Evolutionary conservation across 768 basidiomycete species (phyloP), one percentile per base, ranked within the genome.

Genomic region (Boletellus ananiceps): DNA sequence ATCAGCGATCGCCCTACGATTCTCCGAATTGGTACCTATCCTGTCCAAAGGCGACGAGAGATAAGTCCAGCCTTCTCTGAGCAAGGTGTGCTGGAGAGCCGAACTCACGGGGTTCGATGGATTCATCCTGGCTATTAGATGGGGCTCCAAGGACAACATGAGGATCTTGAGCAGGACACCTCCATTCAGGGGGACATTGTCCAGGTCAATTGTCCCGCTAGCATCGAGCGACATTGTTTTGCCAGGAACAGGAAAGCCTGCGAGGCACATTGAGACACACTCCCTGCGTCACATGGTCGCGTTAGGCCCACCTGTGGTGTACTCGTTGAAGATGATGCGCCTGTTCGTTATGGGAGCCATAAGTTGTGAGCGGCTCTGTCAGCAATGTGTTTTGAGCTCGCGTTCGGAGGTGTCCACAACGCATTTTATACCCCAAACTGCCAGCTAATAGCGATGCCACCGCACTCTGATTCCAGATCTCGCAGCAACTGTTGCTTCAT

Each of bases 101-200:
- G 29, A 29, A 32, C 27, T 29, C 3, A 37, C 47, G 40, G 48
- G 43, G 34, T 27, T 31, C 16, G 16, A 18, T 23, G 44, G 23
- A 11, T 66, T 58, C 78, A 81, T 77, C 31, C 60, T 57, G 9
- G 66, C 65, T 14, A 72, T 53, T 51, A 76, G 23, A 53, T 74
- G 76, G 0, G 77, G 77, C 44, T 79, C 79, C 35, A 79, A 58
- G 14, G 72, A 73, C 14, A 80, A 54, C 5, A 68, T 70, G 14
- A 83, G 69, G 0, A 71, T 71, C 61, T 82, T 83, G 55, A 80
- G 39, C 8, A 83, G 57, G 47, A 79, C 57, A 0, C 77, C 76
- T 0, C 76, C 75, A 16, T 77, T 61, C 36, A 80, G 59, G 2
- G 71, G 60, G 0, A 71, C 71, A 25, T 57, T 72, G 15, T 79